Percentiles rank a stretch among this genome's conserved stretches.
Conservation (phyloP, 306 rosid species). For the Oemleria cerasiformis region DNA sequence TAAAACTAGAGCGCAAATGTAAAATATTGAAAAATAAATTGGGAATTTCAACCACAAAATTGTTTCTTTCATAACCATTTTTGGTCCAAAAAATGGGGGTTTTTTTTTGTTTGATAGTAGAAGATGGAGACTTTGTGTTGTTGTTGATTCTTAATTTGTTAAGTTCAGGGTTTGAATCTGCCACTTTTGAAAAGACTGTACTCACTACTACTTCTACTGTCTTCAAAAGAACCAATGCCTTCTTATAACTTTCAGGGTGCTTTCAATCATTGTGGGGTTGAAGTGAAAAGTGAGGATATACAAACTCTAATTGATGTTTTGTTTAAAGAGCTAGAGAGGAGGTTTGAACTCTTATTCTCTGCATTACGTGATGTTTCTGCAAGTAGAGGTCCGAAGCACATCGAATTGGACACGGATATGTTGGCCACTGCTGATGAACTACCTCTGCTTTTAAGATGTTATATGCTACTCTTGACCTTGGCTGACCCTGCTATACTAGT, state of each 20-base stretch:
- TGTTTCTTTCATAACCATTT: too few relatives aligned
- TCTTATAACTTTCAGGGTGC: slow-evolving; percentile 4
- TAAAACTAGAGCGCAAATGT: background rate
- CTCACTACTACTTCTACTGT: slow-evolving; percentile 23
- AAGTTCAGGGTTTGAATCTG: slow-evolving; percentile 31
- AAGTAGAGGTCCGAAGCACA: slow-evolving; percentile 6
- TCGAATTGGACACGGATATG: slow-evolving; percentile 24
- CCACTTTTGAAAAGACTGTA: slow-evolving; percentile 36
- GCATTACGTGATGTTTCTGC: slow-evolving; percentile 21
- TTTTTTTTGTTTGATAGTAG: background rate
- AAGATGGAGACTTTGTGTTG: background rate
- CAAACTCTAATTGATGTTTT: slow-evolving; percentile 37
- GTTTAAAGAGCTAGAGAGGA: slow-evolving; percentile 40
- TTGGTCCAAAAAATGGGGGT: background rate
- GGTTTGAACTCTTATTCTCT: slow-evolving; percentile 36
- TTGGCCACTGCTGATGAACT: slow-evolving; percentile 42
- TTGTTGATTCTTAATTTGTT: background rate
- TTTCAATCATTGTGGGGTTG: slow-evolving; percentile 16
- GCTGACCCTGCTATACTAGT: slow-evolving; percentile 31
- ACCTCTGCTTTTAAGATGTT: slow-evolving; percentile 53
- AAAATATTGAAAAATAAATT: background rate
- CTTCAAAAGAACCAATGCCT: slow-evolving; percentile 14
- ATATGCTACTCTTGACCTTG: slow-evolving; percentile 45
- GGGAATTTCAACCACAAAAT: background rate
- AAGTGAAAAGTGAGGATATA: slow-evolving; percentile 18